Conservation (phyloP, 1,284 basidiomycete genomes). For the Sphagnurus paluster region DNA sequence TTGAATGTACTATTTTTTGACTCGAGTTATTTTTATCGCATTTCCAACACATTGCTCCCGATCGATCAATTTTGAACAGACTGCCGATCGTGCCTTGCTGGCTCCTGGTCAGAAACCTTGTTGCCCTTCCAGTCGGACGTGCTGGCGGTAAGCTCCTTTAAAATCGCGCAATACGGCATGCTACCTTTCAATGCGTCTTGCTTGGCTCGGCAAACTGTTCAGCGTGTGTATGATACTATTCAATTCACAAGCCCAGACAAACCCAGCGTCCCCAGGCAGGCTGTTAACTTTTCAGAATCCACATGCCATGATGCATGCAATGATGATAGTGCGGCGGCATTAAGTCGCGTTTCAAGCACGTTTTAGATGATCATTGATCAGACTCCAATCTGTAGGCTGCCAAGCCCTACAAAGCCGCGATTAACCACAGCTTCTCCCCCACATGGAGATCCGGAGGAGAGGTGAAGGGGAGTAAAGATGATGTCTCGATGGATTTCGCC, state of each 20-base stretch:
- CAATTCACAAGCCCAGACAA: not conserved
- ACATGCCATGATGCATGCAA: no score
- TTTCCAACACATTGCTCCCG: not conserved
- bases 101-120: not conserved
- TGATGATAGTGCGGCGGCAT: no score
- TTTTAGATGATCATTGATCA: constrained; percentile 1
- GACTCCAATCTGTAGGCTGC: not conserved
- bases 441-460: constrained; percentile 2
- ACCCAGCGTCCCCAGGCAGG: not conserved
- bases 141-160: not conserved
- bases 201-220: no score
- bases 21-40: no score
- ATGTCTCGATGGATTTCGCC: no score
- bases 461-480: no score
- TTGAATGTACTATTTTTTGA: no score
- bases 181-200: not conserved
- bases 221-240: no score
- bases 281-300: no score
- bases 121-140: no score
- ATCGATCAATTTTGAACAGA: not conserved
- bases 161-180: not conserved
- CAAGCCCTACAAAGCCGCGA: constrained; percentile 4
- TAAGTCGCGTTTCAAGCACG: no score
- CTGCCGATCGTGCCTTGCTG: not conserved
- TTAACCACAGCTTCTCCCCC: no score